These are phyloP conservation scores for Coemansia nantahalensis DNA, from an alignment of 192 early-diverging fungal genomes.

Conservation along the genomic window DNA sequence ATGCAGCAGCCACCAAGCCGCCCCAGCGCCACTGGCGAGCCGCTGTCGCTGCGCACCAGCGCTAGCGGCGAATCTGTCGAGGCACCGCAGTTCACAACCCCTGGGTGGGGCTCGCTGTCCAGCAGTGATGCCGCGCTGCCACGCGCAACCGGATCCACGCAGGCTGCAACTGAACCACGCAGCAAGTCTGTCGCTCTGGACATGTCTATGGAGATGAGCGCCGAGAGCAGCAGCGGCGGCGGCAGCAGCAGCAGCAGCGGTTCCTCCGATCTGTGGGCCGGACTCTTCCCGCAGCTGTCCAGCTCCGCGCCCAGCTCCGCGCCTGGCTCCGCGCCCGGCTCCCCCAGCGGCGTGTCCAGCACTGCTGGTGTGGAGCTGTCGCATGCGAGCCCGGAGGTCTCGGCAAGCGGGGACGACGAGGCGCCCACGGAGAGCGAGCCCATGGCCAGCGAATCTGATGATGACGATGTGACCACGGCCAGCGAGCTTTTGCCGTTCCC, in stretches of 20 bases:
- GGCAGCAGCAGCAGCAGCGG: neutral
- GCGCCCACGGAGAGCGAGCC: too few relatives aligned
- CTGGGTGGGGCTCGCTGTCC: too few relatives aligned
- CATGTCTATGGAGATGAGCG: constrained; percentile 1
- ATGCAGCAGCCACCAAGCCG: too few relatives aligned
- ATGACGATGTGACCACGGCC: constrained; percentile 27
- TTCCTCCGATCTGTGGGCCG: neutral
- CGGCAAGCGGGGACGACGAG: too few relatives aligned
- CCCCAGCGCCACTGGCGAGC: too few relatives aligned
- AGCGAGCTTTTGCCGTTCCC: constrained; percentile 39
- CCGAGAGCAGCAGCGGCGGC: neutral
- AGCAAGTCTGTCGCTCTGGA: constrained; percentile 3
- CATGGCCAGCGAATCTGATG: neutral
- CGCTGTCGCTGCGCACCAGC: too few relatives aligned
- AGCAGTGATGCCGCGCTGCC: too few relatives aligned
- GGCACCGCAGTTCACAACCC: too few relatives aligned
- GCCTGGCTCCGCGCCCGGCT: constrained; percentile 10
- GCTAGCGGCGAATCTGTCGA: too few relatives aligned
- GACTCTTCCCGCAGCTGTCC: constrained; percentile 1
- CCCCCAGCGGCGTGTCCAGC: neutral
- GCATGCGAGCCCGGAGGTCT: neutral
- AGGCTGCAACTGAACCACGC: too few relatives aligned
- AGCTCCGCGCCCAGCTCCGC: constrained; percentile 8
- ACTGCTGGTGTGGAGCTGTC: too few relatives aligned
- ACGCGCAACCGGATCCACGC: too few relatives aligned